Base-by-base conservation (phyloP, 176 grass and related monocot species). In the Musa itinerans region DNA sequence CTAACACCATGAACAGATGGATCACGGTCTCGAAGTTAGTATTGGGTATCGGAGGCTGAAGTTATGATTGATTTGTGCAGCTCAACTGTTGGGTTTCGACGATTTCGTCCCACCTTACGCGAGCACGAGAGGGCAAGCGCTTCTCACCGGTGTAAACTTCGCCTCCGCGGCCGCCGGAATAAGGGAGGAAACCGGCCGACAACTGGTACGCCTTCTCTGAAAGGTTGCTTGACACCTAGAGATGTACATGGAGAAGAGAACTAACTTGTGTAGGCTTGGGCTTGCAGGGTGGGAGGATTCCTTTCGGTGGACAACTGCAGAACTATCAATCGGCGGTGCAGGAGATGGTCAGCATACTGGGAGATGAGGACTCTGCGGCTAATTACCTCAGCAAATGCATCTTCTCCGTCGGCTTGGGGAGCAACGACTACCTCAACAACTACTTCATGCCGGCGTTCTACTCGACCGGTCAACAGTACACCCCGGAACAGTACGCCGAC, bases 381-480 rank as follows among this genome's bases (percentile, higher is more conserved):
- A 82, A 27, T 81, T 89, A 92, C 79, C 81, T 97, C 58, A 97
- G 90, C 83, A 87, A 85, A 76, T 97, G 93, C 87, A 90, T 92
- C 56, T 92, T 97, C 85, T 84, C 87, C 1, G 82, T 97, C 2
- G 90, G 87, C 20, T 89, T 97, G 87, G 93, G 93, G 68, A 92
- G 93, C 87, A 96, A 96, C 54, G 93, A 96, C 76, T 96, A 96
- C 78, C 86, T 96, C 74, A 96, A 96, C 85, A 96, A 96, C 83
- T 92, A 96, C 86, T 96, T 96, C 93, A 96, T 96, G 93, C 87
- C 93, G 0, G 6, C 76, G 2, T 52, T 96, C 53, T 92, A 92
- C 89, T 0, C 8, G 13, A 93, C 86, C 22, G 86, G 88, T 65
- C 81, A 50, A 23, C 87, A 93, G 78, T 97, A 80, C 94, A 93